Conservation (phyloP, 2,329 filamentous ascomycete species). For the Colletotrichum aenigma region DNA sequence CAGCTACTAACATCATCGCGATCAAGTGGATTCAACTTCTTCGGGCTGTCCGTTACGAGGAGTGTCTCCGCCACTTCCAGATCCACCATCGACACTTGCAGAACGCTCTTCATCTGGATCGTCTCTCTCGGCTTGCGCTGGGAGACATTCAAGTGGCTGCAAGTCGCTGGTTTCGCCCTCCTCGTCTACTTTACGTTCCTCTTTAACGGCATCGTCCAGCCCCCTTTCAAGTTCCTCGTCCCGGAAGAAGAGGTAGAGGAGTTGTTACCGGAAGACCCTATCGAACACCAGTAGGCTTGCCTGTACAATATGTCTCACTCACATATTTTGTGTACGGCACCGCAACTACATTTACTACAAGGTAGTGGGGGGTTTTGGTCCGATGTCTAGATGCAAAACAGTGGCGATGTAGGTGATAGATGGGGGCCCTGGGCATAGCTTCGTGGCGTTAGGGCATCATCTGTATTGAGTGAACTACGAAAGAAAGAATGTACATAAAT, state of each 20-base stretch:
- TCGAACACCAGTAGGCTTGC: slow-evolving; percentile 64
- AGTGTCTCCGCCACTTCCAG: slow-evolving; percentile 89
- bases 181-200: slow-evolving; percentile 96
- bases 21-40: slow-evolving; percentile 93
- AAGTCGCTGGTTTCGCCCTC: slow-evolving; percentile 85
- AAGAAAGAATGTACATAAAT: neutral
- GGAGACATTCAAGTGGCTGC: slow-evolving; percentile 98
- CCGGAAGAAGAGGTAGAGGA: slow-evolving; percentile 60
- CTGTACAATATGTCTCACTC: neutral
- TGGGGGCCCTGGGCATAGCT: neutral
- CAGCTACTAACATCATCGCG: slow-evolving; percentile 5
- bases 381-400: neutral
- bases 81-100: slow-evolving; percentile 96
- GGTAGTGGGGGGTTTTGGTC: neutral
- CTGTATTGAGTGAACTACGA: neutral
- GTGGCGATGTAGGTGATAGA: neutral
- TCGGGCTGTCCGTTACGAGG: slow-evolving; percentile 91
- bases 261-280: slow-evolving; percentile 81
- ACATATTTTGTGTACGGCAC: neutral
- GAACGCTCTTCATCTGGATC: slow-evolving; percentile 98
- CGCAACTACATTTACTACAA: neutral
- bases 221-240: slow-evolving; percentile 74
- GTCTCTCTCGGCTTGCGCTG: slow-evolving; percentile 91
- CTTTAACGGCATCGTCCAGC: slow-evolving; percentile 92
- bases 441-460: neutral